These are phyloP conservation scores for Periconia digitata DNA, from an alignment of 2,329 filamentous ascomycete species.

Conservation along the genomic window DNA sequence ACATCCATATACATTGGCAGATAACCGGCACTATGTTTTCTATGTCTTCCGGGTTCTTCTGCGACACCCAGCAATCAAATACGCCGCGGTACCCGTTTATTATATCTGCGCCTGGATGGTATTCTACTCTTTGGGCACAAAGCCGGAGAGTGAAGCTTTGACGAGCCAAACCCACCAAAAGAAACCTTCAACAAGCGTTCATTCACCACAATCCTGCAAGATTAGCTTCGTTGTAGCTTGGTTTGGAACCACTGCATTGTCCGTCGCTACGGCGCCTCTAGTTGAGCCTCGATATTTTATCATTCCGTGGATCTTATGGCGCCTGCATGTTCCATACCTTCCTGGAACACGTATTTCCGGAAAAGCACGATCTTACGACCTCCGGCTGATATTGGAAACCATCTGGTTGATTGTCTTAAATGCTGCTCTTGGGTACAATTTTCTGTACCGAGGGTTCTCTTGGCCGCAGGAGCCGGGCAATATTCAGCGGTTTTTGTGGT, in stretches of 20 bases:
- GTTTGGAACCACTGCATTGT: constrained; percentile 72
- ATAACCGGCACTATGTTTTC: constrained; percentile 97
- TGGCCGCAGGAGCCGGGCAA: constrained; percentile 65
- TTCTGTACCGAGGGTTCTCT: constrained; percentile 66
- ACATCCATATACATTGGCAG: constrained; percentile 92
- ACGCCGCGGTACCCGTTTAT: constrained; percentile 70
- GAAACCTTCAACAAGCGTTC: constrained; percentile 4
- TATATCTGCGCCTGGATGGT: constrained; percentile 68
- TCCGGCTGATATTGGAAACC: constrained; percentile 63
- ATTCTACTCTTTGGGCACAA: constrained; percentile 61
- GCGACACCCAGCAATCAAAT: constrained; percentile 63
- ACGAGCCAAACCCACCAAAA: constrained; percentile 1
- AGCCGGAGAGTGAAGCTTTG: constrained; percentile 1
- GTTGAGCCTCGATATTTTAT: constrained; percentile 98
- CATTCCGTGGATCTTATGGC: constrained; percentile 91
- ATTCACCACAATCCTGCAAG: constrained; percentile 17
- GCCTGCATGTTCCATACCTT: constrained; percentile 68
- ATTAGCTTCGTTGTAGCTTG: constrained; percentile 59
- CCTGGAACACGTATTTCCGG: constrained; percentile 20
- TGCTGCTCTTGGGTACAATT: constrained; percentile 67
- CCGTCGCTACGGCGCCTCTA: constrained; percentile 82
- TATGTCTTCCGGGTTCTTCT: constrained; percentile 88
- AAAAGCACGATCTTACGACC: constrained; percentile 32
- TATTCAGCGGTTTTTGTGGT: constrained; percentile 76
- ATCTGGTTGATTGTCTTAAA: constrained; percentile 70